Base-by-base conservation (phyloP, 768 basidiomycete species). In the Kwoniella heveanensis region DNA sequence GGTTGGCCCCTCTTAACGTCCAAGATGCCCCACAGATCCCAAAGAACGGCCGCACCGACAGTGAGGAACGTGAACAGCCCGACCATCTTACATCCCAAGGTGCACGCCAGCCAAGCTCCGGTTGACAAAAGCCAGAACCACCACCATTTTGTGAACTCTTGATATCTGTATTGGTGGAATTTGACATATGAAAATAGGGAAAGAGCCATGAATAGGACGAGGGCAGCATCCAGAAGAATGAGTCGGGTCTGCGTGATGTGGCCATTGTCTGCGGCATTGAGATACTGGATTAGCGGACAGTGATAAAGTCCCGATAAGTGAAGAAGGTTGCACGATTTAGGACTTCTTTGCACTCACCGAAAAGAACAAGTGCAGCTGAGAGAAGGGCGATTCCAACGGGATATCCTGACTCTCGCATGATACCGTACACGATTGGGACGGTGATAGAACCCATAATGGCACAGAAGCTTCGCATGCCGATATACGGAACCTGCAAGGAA, bases 361-460 rank as follows among this genome's bases (percentile, higher is more conserved):
- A 92, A 0, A 95, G 82, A 66, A 99, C 81, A 26, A 99, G 81
- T 51, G 82, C 82, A 0, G 95, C 92, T 47, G 92, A 93, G 77
- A 99, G 95, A 0, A 91, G 88, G 7, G 92, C 88, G 62, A 98
- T 87, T 37, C 92, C 82, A 5, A 92, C 90, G 0, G 94, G 92
- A 78, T 95, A 97, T 6, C 96, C 96, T 64, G 90, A 90, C 83
- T 98, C 93, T 80, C 96, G 90, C 96, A 98, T 98, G 80, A 95
- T 97, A 24, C 85, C 89, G 74, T 93, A 99, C 0, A 98, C 88
- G 65, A 98, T 83, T 0, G 94, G 90, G 15, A 98, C 81, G 0
- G 95, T 97, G 26, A 96, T 82, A 81, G 90, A 90, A 53, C 91
- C 92, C 29, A 99, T 83, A 65, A 96, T 85, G 2, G 95, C 96